Evolutionary conservation across 306 rosid species (phyloP).

Genomic region (Pueraria montana): DNA sequence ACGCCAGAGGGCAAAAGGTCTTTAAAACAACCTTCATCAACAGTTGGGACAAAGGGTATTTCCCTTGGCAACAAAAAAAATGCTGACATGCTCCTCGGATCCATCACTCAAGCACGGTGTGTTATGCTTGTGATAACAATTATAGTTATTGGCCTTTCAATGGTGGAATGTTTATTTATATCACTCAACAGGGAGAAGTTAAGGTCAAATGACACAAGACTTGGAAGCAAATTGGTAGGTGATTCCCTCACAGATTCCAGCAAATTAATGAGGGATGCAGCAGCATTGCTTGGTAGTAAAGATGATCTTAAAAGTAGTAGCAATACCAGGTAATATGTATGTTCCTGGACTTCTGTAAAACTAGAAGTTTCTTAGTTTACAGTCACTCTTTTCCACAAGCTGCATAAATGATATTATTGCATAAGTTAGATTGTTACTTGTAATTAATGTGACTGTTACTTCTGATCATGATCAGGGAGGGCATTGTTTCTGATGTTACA

Average conservation of each 20-base stretch:
- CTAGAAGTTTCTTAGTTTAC: conserved; percentile 30
- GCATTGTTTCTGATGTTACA: conserved; percentile 51
- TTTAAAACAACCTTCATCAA: conserved; percentile 51
- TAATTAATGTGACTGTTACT: conserved; percentile 41
- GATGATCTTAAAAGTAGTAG: conserved; percentile 52
- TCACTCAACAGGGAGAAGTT: conserved; percentile 57
- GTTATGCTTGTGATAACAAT: conserved; percentile 45
- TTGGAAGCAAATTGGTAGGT: conserved; percentile 51
- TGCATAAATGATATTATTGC: conserved; percentile 17
- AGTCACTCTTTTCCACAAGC: conserved; percentile 12
- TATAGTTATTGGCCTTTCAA: conserved; percentile 40
- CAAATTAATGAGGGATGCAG: conserved; percentile 53
- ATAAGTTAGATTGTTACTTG: conserved; percentile 27
- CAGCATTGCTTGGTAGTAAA: conserved; percentile 48
- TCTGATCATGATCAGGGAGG: conserved; percentile 61
- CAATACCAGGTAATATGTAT: conserved; percentile 53
- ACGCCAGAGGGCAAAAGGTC: conserved; percentile 48
- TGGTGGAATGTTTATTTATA: conserved; percentile 41
- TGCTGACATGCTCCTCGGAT: conserved; percentile 50
- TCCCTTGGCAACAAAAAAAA: conserved; percentile 53
- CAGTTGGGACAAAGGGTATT: conserved; percentile 50
- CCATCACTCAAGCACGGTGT: conserved; percentile 57
- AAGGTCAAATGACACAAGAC: conserved; percentile 53
- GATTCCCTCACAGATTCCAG: conserved; percentile 50
- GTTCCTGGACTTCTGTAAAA: conserved; percentile 24